These are phyloP conservation scores for Alternaria brassicicola DNA, from an alignment of 2,329 filamentous ascomycete genomes.

Conservation along the genomic window DNA sequence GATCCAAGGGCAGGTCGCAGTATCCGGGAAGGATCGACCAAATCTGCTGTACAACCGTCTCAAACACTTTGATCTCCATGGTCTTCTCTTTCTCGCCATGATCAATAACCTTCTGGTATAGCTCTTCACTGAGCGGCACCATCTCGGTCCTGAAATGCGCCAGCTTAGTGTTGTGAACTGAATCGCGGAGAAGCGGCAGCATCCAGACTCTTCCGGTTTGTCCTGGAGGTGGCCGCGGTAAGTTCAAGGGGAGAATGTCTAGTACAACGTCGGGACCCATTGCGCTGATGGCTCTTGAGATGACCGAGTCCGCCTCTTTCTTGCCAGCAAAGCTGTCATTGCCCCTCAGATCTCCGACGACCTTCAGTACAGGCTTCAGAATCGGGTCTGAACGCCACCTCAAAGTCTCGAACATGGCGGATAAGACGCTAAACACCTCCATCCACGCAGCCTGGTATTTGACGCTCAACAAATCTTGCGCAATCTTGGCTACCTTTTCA, in stretches of 20 bases:
- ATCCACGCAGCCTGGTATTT: slow-evolving; percentile 95
- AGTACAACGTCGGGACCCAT: slow-evolving; percentile 90
- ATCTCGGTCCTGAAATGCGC: slow-evolving; percentile 85
- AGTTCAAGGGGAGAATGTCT: slow-evolving; percentile 81
- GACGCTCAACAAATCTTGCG: slow-evolving; percentile 78
- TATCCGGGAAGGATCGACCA: slow-evolving; percentile 95
- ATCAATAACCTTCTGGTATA: slow-evolving; percentile 88
- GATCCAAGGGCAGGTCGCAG: slow-evolving; percentile 86
- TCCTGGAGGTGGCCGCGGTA: slow-evolving; percentile 75
- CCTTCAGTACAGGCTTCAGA: slow-evolving; percentile 74
- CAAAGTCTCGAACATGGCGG: slow-evolving; percentile 83
- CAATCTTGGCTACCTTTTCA: slow-evolving; percentile 76
- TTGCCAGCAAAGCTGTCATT: slow-evolving; percentile 91
- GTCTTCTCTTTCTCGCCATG: slow-evolving; percentile 84
- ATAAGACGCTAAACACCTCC: slow-evolving; percentile 89
- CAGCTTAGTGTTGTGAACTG: slow-evolving; percentile 85
- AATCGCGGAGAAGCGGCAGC: slow-evolving; percentile 87
- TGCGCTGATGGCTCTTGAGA: slow-evolving; percentile 84
- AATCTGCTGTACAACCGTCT: slow-evolving; percentile 92
- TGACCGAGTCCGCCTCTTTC: slow-evolving; percentile 89
- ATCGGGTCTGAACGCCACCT: slow-evolving; percentile 85
- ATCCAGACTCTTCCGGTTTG: slow-evolving; percentile 92
- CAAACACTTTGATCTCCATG: slow-evolving; percentile 96
- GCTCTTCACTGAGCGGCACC: slow-evolving; percentile 83
- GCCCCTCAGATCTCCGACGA: slow-evolving; percentile 82